These are phyloP conservation scores for Wallacemonas collosoma DNA, from an alignment of 208 protist species.

Conservation along the genomic window DNA sequence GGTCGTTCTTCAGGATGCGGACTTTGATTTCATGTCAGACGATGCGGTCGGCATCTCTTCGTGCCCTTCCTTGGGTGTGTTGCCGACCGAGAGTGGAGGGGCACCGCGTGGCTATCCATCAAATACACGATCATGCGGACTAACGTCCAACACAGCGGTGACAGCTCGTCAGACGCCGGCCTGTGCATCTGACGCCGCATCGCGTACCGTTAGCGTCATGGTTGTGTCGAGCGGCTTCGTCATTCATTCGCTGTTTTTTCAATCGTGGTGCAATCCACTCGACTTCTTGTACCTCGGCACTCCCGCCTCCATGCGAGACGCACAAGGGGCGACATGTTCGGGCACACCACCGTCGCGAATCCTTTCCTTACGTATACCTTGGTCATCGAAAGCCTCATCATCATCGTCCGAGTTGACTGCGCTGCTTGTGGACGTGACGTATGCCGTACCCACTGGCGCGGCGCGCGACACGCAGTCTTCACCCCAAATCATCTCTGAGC, in stretches of 20 bases:
- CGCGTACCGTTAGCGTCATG: background rate
- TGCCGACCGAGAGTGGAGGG: background rate
- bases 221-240: constrained; percentile 33
- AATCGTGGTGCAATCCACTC: constrained; percentile 30
- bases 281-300: constrained; percentile 27
- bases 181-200: background rate
- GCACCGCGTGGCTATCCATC: background rate
- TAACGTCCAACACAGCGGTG: too few relatives aligned
- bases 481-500: too few relatives aligned
- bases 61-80: background rate
- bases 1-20: background rate
- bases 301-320: background rate
- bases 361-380: too few relatives aligned
- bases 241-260: constrained; percentile 34
- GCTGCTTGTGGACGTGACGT: too few relatives aligned
- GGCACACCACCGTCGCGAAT: too few relatives aligned
- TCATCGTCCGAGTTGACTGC: too few relatives aligned
- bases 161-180: too few relatives aligned
- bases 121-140: too few relatives aligned
- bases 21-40: background rate
- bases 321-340: too few relatives aligned
- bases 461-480: too few relatives aligned
- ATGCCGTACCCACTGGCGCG: too few relatives aligned
- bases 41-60: background rate
- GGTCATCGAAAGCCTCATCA: too few relatives aligned